Conservation (phyloP, 1,284 basidiomycete genomes). For the Puccinia hordei region DNA sequence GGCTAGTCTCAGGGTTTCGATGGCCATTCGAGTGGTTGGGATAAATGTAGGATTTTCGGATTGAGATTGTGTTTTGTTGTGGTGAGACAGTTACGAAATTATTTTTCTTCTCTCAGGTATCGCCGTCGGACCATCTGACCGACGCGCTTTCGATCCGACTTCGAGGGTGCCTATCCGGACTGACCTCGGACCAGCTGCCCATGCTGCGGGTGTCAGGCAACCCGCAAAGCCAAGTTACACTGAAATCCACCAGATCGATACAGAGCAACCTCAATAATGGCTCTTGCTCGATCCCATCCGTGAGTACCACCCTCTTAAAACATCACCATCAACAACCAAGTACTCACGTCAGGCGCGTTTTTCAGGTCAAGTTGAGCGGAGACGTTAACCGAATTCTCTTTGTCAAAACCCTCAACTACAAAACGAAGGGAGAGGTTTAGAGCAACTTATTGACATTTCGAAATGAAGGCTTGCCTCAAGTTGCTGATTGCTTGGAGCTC, state of each 20-base stretch:
- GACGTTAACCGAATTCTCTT: slow-evolving; percentile 57
- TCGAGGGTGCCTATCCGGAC: too few relatives aligned
- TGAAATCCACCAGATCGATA: too few relatives aligned
- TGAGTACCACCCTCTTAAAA: background rate
- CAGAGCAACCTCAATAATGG: background rate
- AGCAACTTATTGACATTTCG: background rate
- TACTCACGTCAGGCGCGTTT: background rate
- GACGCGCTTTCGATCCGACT: too few relatives aligned
- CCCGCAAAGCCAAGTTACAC: too few relatives aligned
- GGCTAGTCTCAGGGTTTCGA: background rate
- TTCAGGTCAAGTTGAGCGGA: slow-evolving; percentile 53
- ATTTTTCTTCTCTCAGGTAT: too few relatives aligned
- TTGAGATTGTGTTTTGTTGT: too few relatives aligned
- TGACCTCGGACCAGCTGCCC: too few relatives aligned
- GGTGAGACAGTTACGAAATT: too few relatives aligned
- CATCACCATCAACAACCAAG: background rate
- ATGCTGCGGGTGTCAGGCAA: too few relatives aligned
- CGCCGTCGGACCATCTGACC: too few relatives aligned
- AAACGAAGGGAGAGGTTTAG: slow-evolving; percentile 66
- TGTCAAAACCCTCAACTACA: slow-evolving; percentile 80
- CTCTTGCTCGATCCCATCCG: slow-evolving; percentile 11
- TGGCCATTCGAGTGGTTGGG: background rate
- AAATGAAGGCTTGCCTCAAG: background rate
- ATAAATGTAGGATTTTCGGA: too few relatives aligned
- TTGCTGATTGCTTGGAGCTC: background rate